phyloP scores from a whole-genome alignment of 2,329 filamentous ascomycete species.

The Penicillium sp. region DNA sequence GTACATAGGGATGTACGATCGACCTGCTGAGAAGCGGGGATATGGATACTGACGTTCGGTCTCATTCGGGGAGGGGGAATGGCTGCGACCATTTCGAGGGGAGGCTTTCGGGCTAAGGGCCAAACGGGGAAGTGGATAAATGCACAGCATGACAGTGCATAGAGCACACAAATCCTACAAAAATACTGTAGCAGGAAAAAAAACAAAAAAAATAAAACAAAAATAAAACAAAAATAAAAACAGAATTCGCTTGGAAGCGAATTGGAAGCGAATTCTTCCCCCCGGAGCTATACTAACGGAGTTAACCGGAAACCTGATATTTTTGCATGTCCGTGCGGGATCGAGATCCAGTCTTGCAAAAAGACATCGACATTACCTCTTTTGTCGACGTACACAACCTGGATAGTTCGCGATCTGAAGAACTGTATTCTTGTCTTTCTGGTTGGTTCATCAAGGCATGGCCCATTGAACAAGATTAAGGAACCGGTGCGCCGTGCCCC shows the following conservation, averaged over 20 bases:
- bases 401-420: slow-evolving; percentile 7
- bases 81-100: neutral
- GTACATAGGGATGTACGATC: slow-evolving; percentile 1
- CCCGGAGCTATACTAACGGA: neutral
- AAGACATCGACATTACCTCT: neutral
- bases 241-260: neutral
- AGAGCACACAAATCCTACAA: neutral
- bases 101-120: neutral
- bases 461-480: slow-evolving; percentile 18
- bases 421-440: neutral
- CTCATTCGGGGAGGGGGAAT: neutral
- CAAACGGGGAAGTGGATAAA: neutral
- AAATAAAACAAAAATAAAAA: neutral
- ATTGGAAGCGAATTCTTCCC: neutral
- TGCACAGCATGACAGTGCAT: neutral
- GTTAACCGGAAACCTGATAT: neutral
- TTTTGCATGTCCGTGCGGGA: neutral
- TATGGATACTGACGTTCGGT: neutral
- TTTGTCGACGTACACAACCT: slow-evolving; percentile 2
- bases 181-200: neutral
- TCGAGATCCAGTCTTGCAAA: neutral
- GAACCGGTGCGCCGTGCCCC: slow-evolving; percentile 14
- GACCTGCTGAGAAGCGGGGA: slow-evolving; percentile 2
- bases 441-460: slow-evolving; percentile 18
- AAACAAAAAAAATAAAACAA: neutral